phyloP scores from a whole-genome alignment of 164 flowering plant species.

The Macadamia integrifolia region DNA sequence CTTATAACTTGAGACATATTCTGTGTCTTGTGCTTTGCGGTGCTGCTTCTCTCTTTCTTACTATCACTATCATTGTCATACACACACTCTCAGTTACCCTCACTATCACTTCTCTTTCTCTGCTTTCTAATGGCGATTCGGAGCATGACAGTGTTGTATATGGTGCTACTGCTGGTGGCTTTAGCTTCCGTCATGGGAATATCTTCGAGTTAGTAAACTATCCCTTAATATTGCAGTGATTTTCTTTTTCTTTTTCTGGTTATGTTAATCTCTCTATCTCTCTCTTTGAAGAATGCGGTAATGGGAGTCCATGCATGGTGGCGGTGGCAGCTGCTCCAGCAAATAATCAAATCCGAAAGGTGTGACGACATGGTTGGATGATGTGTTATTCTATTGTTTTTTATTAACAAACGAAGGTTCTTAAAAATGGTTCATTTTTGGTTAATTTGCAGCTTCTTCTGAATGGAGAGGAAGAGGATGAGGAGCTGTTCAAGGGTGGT shows the following conservation, averaged over 20 bases:
- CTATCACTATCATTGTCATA: background rate
- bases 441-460: background rate
- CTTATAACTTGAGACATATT: background rate
- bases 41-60: background rate
- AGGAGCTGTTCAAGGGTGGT: background rate
- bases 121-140: conserved; percentile 2
- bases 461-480: background rate
- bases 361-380: background rate
- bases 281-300: conserved; percentile 5
- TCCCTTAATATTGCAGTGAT: background rate
- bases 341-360: conserved; percentile 22
- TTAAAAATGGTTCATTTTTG: background rate
- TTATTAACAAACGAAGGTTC: background rate
- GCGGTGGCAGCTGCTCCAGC: conserved; percentile 7
- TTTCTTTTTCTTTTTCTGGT: background rate
- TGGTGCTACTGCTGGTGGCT: conserved; percentile 9
- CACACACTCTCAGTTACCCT: too few species aligned
- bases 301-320: conserved; percentile 10
- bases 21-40: too few species aligned
- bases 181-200: conserved; percentile 3
- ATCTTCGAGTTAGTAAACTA: conserved; percentile 6
- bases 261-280: too few species aligned
- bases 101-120: too few species aligned
- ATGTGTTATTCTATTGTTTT: background rate
- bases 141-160: background rate